Percentiles rank a stretch among this genome's conserved stretches.
Evolutionary conservation across 164 flowering plant species (phyloP).

Genomic region (Annona cherimola): DNA sequence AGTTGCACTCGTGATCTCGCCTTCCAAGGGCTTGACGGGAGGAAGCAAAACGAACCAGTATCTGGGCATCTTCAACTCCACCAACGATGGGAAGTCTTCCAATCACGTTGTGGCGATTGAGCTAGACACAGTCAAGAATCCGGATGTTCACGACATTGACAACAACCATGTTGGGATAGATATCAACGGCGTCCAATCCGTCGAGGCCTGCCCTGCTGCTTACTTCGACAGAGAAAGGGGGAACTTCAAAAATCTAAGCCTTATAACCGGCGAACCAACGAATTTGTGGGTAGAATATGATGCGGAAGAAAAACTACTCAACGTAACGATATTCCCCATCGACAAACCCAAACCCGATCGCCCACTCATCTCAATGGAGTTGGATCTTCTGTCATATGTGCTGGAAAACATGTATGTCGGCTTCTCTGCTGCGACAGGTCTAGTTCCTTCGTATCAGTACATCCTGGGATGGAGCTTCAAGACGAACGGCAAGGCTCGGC

Average conservation of each 20-base stretch:
- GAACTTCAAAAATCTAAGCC: constrained; percentile 11
- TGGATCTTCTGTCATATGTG: constrained; percentile 7
- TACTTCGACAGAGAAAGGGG: constrained; percentile 18
- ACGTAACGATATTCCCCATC: constrained; percentile 16
- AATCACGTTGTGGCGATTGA: constrained; percentile 42
- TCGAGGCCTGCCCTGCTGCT: constrained; percentile 21
- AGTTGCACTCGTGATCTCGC: constrained; percentile 43
- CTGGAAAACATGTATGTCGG: constrained; percentile 13
- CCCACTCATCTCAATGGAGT: constrained; percentile 11
- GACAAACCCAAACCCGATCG: constrained; percentile 3
- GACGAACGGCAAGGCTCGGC: constrained; percentile 11
- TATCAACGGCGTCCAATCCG: constrained; percentile 33
- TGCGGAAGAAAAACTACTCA: constrained; percentile 9
- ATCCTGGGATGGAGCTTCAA: constrained; percentile 20
- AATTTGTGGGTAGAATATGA: constrained; percentile 18
- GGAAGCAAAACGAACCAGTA: constrained; percentile 31
- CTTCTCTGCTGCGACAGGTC: constrained; percentile 8
- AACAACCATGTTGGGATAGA: constrained; percentile 50
- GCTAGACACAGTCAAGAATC: constrained; percentile 25
- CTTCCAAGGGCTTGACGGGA: constrained; percentile 19
- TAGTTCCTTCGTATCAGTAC: constrained; percentile 5
- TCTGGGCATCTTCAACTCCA: constrained; percentile 35
- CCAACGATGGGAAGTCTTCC: constrained; percentile 19
- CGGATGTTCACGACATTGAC: constrained; percentile 23
- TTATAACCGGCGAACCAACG: constrained; percentile 22